These are phyloP conservation scores for Boletus patriciae DNA, from an alignment of 768 basidiomycete species.

Conservation along the genomic window DNA sequence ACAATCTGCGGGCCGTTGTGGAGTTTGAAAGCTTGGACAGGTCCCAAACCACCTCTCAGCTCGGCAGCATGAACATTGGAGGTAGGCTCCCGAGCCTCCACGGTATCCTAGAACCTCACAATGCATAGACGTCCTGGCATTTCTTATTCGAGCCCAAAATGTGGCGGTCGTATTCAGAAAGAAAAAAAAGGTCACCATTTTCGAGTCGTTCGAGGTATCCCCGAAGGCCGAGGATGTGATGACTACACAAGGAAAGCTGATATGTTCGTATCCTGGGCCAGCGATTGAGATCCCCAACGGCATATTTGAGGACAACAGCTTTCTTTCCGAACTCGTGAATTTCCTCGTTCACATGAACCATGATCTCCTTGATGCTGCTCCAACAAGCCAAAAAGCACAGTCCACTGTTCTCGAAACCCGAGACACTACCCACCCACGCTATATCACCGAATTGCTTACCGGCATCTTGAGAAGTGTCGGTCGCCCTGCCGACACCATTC, in stretches of 20 bases:
- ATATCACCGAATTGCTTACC: conserved; percentile 49
- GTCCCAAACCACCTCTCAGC: conserved; percentile 14
- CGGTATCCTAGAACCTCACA: not conserved
- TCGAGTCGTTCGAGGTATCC: conserved; percentile 50
- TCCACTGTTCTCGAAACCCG: conserved; percentile 38
- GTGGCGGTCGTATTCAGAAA: conserved; percentile 45
- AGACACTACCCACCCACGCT: conserved; percentile 44
- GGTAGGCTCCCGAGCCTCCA: conserved; percentile 9
- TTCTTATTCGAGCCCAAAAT: conserved; percentile 48
- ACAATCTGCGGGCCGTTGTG: conserved; percentile 15
- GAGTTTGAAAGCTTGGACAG: not conserved
- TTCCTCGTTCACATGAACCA: conserved; percentile 39
- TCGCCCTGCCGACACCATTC: conserved; percentile 27
- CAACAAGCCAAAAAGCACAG: conserved; percentile 40
- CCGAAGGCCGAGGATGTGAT: conserved; percentile 38
- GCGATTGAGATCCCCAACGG: conserved; percentile 38
- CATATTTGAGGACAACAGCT: conserved; percentile 28
- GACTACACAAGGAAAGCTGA: conserved; percentile 41
- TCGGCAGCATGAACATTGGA: conserved; percentile 19
- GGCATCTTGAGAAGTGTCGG: conserved; percentile 46
- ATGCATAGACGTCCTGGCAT: conserved; percentile 36
- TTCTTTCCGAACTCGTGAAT: conserved; percentile 36
- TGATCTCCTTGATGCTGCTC: conserved; percentile 35
- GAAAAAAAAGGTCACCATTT: conserved; percentile 27
- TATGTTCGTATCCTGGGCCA: conserved; percentile 48